These are phyloP conservation scores for Sporothrix dimorphospora DNA, from an alignment of 2,329 filamentous ascomycete species.

Conservation along the genomic window DNA sequence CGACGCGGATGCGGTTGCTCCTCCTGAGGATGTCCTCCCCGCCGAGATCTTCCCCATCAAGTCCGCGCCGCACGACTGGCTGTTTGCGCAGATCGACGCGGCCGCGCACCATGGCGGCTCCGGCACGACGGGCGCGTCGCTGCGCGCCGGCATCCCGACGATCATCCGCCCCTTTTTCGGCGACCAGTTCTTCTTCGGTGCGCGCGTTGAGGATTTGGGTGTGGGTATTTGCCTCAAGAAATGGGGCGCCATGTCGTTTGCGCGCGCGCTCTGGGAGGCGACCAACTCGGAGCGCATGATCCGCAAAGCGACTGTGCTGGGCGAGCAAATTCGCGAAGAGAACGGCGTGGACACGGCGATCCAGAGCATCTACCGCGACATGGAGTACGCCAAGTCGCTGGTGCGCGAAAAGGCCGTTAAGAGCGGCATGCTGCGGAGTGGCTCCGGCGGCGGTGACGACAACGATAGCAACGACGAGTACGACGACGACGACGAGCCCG, in stretches of 20 bases:
- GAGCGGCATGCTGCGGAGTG: slow-evolving; percentile 46
- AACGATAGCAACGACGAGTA: slow-evolving; percentile 47
- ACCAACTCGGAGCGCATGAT: slow-evolving; percentile 92
- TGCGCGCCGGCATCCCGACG: slow-evolving; percentile 88
- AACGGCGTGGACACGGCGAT: slow-evolving; percentile 89
- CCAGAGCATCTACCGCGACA: slow-evolving; percentile 88
- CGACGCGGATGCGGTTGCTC: neutral
- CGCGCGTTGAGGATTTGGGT: slow-evolving; percentile 86
- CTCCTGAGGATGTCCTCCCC: slow-evolving; percentile 67
- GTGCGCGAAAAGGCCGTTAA: slow-evolving; percentile 68
- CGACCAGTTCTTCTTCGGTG: slow-evolving; percentile 95
- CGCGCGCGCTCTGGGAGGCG: slow-evolving; percentile 85
- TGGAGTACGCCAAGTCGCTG: slow-evolving; percentile 87
- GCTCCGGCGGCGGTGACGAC: slow-evolving; percentile 50
- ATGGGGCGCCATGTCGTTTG: slow-evolving; percentile 84
- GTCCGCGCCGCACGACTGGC: slow-evolving; percentile 92
- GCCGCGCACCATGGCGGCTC: slow-evolving; percentile 93
- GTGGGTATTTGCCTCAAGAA: slow-evolving; percentile 89
- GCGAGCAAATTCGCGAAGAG: slow-evolving; percentile 85
- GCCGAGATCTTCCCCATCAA: slow-evolving; percentile 85
- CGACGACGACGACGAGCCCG: slow-evolving; percentile 64
- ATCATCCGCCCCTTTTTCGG: slow-evolving; percentile 97
- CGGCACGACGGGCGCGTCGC: slow-evolving; percentile 90
- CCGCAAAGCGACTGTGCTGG: slow-evolving; percentile 76
- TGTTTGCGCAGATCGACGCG: slow-evolving; percentile 91